Evolutionary conservation across 495 filamentous ascomycete genomes (phyloP).

Genomic region (Hamigera avellanea): DNA sequence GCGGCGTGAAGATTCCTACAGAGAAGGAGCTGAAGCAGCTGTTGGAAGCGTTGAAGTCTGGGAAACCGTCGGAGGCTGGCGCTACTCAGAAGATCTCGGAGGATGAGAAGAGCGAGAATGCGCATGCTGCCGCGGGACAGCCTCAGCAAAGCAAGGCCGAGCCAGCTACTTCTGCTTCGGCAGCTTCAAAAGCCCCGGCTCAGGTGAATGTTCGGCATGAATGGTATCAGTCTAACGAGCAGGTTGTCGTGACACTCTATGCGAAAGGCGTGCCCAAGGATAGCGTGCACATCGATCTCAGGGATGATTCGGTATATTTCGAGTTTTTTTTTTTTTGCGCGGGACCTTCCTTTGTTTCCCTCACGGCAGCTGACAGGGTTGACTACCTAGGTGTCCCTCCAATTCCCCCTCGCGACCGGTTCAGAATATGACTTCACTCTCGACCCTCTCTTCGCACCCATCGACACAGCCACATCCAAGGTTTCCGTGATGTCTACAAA

Average conservation of each 20-base stretch:
- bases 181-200: slow-evolving; percentile 6
- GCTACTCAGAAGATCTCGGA: not conserved
- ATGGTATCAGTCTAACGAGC: slow-evolving; percentile 63
- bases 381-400: slow-evolving; percentile 40
- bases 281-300: slow-evolving; percentile 44
- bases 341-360: not conserved
- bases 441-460: slow-evolving; percentile 55
- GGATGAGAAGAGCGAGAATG: not conserved
- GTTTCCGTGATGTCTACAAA: slow-evolving; percentile 65
- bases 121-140: not conserved
- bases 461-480: slow-evolving; percentile 49
- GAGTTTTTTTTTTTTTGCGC: too few relatives aligned
- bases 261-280: slow-evolving; percentile 63
- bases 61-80: slow-evolving; percentile 5
- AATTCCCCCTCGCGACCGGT: slow-evolving; percentile 52
- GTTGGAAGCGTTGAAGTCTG: slow-evolving; percentile 18
- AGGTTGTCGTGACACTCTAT: slow-evolving; percentile 57
- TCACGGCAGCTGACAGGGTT: slow-evolving; percentile 8
- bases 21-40: slow-evolving; percentile 23
- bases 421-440: slow-evolving; percentile 56
- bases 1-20: slow-evolving; percentile 35
- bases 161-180: slow-evolving; percentile 2
- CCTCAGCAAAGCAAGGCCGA: slow-evolving; percentile 8
- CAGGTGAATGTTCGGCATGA: slow-evolving; percentile 58
- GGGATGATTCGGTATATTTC: slow-evolving; percentile 35